phyloP scores from a whole-genome alignment of 192 early-diverging fungal species.

The Spizellomyces sp. region DNA sequence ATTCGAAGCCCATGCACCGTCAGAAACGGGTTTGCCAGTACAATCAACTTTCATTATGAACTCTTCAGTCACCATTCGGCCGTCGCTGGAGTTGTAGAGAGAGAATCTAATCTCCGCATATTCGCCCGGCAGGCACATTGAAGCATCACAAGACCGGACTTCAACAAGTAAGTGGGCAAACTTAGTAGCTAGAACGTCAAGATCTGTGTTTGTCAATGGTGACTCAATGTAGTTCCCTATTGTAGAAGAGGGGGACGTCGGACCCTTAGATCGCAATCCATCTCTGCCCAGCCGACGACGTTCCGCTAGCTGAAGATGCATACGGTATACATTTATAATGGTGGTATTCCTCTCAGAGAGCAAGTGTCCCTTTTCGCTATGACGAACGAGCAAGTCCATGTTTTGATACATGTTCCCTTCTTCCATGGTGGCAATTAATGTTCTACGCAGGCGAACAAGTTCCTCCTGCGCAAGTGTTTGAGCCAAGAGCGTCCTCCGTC shows the following conservation, averaged over 20 bases:
- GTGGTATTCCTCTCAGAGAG: constrained; percentile 58
- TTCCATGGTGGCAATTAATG: constrained; percentile 58
- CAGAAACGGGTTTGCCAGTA: constrained; percentile 55
- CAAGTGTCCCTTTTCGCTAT: constrained; percentile 60
- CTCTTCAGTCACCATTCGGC: constrained; percentile 59
- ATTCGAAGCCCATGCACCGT: constrained; percentile 33
- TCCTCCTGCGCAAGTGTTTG: constrained; percentile 64
- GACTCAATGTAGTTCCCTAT: not conserved
- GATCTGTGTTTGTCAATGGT: not conserved
- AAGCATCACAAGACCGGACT: constrained; percentile 55
- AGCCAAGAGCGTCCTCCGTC: constrained; percentile 59
- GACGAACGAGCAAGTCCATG: constrained; percentile 59
- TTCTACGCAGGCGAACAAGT: constrained; percentile 52
- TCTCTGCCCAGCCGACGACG: not conserved
- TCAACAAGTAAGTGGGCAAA: constrained; percentile 57
- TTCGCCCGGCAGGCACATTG: constrained; percentile 63
- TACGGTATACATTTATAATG: constrained; percentile 57
- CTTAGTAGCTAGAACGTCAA: constrained; percentile 13
- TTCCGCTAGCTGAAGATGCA: constrained; percentile 47
- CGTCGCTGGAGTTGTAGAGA: constrained; percentile 53
- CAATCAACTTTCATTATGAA: constrained; percentile 58
- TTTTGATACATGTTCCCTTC: constrained; percentile 56
- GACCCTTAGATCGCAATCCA: not conserved
- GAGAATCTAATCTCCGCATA: constrained; percentile 63
- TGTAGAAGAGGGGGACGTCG: not conserved